Evolutionary conservation across 2,329 filamentous ascomycete genomes (phyloP), one percentile per base, ranked within the genome.

Genomic region (Cladosporium sp.): DNA sequence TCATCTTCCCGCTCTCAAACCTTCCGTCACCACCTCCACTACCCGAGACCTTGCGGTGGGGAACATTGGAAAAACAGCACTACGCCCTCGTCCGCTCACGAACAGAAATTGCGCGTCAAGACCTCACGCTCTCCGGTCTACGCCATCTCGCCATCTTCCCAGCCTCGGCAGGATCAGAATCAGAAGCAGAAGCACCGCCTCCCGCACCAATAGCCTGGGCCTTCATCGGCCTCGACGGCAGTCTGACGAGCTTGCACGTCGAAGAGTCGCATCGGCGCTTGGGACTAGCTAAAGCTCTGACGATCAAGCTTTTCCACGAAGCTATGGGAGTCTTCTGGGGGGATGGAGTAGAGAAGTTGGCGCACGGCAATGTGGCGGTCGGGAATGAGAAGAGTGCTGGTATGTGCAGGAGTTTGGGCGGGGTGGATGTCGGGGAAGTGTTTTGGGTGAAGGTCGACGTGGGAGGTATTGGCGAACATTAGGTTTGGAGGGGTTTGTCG

Each of bases 251-350:
- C 30, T 70, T 88, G 37, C 83, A 88, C 68, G 84, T 82, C 55
- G 85, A 88, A 69, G 75, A 76, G 9, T 70, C 76, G 1, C 87
- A 83, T 64, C 81, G 88, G 30, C 81, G 85, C 0, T 78, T 74
- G 42, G 87, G 88, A 0, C 72, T 90, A 30, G 87, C 86, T 1
- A 88, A 86, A 69, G 76, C 78, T 0, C 73, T 90, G 3, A 82
- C 82, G 0, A 74, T 77, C 22, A 87, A 81, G 67, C 69, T 89
- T 2, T 78, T 89, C 47, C 74, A 73, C 3, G 79, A 85, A 39
- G 75, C 79, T 49, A 73, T 80, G 36, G 63, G 63, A 76, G 75
- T 1, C 65, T 68, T 68, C n/a, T 65, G 60, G 61, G 65, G 67
- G 47, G 62, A 64, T 34, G 73, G 71, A 7, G 59, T 66, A 5